A percentile compares a stretch with the other conserved stretches of the same genome.
phyloP scores from a whole-genome alignment of 1,284 basidiomycete species.

The Papiliotrema flavescens region DNA sequence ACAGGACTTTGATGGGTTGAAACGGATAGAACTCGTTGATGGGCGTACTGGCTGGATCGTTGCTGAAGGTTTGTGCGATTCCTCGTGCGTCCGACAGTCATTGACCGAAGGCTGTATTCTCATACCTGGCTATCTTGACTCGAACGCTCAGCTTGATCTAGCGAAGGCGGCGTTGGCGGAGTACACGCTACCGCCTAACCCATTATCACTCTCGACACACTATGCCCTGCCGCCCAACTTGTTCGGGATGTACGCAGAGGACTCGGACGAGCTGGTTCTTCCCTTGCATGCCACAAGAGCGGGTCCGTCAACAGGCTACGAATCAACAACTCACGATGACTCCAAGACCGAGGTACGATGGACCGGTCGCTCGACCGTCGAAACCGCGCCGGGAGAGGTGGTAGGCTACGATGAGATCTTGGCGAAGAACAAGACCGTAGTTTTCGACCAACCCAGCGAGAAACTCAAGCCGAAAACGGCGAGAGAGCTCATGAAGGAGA shows the following conservation, averaged over 20 bases:
- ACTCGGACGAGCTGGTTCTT: conserved; percentile 21
- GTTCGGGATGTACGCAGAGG: conserved; percentile 51
- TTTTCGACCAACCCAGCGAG: conserved; percentile 31
- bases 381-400: conserved; percentile 35
- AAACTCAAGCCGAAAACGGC: conserved; percentile 62
- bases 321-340: too few relatives aligned
- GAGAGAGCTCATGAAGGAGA: conserved; percentile 61
- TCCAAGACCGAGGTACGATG: too few relatives aligned
- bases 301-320: too few relatives aligned
- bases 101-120: conserved; percentile 67
- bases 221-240: conserved; percentile 64
- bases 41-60: conserved; percentile 37
- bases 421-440: conserved; percentile 29
- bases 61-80: conserved; percentile 33
- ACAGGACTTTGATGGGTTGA: conserved; percentile 10
- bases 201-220: conserved; percentile 81
- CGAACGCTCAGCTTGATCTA: conserved; percentile 61
- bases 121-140: conserved; percentile 66
- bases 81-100: neutral
- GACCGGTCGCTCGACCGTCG: conserved; percentile 19
- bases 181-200: conserved; percentile 73
- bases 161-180: conserved; percentile 65
- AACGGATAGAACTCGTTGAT: conserved; percentile 15
- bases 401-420: conserved; percentile 42
- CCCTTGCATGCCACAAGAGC: conserved; percentile 16